A percentile compares a stretch with the other conserved stretches of the same genome.
Evolutionary conservation across 2,329 filamentous ascomycete genomes (phyloP).

Genomic region (Aureobasidium lini): DNA sequence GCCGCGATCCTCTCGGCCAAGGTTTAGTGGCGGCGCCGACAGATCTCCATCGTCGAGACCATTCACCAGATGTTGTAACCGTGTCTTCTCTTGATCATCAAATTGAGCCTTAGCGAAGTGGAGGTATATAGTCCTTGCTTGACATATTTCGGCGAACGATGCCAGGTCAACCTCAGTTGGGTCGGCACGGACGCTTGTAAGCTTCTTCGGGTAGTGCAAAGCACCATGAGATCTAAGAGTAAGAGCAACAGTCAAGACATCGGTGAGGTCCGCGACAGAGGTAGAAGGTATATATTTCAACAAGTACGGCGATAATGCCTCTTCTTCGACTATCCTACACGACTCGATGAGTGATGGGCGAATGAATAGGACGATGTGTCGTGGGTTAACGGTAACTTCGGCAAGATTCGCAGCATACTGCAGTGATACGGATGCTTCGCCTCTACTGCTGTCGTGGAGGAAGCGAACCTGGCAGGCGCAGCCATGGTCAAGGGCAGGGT

Average conservation of each 20-base stretch:
- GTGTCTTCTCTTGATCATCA: not conserved
- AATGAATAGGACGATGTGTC: not conserved
- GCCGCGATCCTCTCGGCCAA: not conserved
- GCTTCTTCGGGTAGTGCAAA: not conserved
- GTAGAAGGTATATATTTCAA: not conserved
- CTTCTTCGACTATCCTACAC: not conserved
- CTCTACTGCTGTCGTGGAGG: not conserved
- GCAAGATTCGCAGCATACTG: not conserved
- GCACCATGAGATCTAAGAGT: not conserved
- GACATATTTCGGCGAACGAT: not conserved
- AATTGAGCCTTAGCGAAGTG: conserved; percentile 4
- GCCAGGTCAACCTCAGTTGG: not conserved
- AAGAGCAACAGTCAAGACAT: conserved; percentile 1
- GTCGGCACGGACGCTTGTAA: not conserved
- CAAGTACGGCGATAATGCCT: not conserved
- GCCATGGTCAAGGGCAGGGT: not conserved
- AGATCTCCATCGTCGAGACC: not conserved
- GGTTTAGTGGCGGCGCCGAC: not conserved
- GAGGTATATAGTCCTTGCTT: not conserved
- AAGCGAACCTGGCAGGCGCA: conserved; percentile 1
- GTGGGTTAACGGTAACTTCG: not conserved
- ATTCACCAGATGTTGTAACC: not conserved
- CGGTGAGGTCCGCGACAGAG: not conserved
- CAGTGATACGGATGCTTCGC: not conserved
- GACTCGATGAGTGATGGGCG: not conserved